A percentile compares a stretch with the other conserved stretches of the same genome.
These are phyloP conservation scores for Saturnispora gosingensis DNA, from an alignment of 805 yeast genomes.

Conservation along the genomic window DNA sequence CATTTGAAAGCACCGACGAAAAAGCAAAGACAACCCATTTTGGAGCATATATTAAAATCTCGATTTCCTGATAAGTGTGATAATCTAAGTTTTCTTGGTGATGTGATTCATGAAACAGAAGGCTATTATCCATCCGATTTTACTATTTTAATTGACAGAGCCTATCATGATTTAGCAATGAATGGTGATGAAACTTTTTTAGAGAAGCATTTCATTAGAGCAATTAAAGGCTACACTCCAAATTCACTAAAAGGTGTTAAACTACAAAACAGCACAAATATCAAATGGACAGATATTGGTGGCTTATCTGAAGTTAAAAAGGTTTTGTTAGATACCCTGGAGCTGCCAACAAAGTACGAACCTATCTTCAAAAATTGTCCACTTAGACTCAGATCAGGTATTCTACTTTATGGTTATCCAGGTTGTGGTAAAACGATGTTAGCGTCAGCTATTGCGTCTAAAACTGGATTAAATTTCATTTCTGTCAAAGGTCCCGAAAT, in stretches of 20 bases:
- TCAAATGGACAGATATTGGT: constrained; percentile 83
- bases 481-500: constrained; percentile 95
- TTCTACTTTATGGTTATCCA: constrained; percentile 87
- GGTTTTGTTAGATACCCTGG: constrained; percentile 74
- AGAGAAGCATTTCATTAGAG: constrained; percentile 39
- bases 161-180: constrained; percentile 41
- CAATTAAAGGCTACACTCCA: constrained; percentile 66
- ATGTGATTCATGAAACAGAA: constrained; percentile 65
- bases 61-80: constrained; percentile 23
- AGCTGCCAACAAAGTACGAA: constrained; percentile 95
- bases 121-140: constrained; percentile 85
- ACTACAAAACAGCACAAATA: constrained; percentile 56
- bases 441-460: constrained; percentile 89
- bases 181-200: constrained; percentile 6
- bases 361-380: constrained; percentile 92
- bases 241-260: constrained; percentile 81
- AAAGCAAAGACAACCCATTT: constrained; percentile 36
- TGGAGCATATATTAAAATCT: constrained; percentile 30
- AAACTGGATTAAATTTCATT: constrained; percentile 88
- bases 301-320: constrained; percentile 73
- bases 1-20: constrained; percentile 64
- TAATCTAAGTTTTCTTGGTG: constrained; percentile 33
- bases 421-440: constrained; percentile 94
- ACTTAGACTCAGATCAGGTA: constrained; percentile 78
- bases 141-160: constrained; percentile 60